phyloP scores from a whole-genome alignment of 371 early-diverging fungal species.

The Umbelopsis sp. region DNA sequence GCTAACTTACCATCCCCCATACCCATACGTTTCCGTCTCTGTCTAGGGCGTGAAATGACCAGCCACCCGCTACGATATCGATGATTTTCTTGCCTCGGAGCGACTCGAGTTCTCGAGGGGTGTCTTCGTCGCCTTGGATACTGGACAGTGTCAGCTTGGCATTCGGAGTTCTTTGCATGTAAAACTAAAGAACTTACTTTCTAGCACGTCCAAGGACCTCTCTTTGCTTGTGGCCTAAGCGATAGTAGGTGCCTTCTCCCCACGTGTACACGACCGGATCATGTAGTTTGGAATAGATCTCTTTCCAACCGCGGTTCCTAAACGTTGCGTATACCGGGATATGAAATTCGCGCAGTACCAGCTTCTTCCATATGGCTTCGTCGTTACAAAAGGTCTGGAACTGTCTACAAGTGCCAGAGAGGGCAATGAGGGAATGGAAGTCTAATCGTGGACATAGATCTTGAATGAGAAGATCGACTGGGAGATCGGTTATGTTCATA shows the following conservation, averaged over 20 bases:
- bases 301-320: conserved; percentile 46
- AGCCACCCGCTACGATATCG: conserved; percentile 48
- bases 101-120: conserved; percentile 31
- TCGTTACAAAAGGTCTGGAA: conserved; percentile 37
- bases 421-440: conserved; percentile 24
- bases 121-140: conserved; percentile 17
- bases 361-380: conserved; percentile 45
- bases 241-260: conserved; percentile 41
- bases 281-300: conserved; percentile 33
- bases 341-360: conserved; percentile 38
- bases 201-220: not conserved
- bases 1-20: conserved; percentile 48
- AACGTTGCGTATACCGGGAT: conserved; percentile 35
- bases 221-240: conserved; percentile 30
- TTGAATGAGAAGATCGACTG: conserved; percentile 28
- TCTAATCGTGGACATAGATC: conserved; percentile 35
- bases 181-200: not conserved
- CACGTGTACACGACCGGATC: conserved; percentile 43
- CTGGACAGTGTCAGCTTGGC: not conserved
- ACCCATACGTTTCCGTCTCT: conserved; percentile 44
- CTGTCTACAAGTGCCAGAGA: conserved; percentile 26
- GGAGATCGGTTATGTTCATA: conserved; percentile 14
- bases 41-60: conserved; percentile 53
- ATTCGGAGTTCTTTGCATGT: not conserved
- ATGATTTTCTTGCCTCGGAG: conserved; percentile 42